These are phyloP conservation scores for Cephalotrichum gorgonifer DNA, from an alignment of 2,329 filamentous ascomycete species.

Conservation along the genomic window DNA sequence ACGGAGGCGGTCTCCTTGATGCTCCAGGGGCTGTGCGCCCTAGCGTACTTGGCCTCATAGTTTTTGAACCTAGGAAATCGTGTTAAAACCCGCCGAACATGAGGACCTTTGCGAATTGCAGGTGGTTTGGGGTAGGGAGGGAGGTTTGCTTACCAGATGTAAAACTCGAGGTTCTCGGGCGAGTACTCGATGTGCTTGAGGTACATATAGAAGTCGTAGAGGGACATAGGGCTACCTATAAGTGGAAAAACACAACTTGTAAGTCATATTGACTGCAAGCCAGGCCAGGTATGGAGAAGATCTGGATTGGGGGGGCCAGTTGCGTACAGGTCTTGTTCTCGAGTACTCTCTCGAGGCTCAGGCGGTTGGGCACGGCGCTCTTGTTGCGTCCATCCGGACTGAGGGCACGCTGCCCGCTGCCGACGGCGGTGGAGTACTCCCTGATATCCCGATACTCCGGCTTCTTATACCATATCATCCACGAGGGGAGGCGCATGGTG, in stretches of 20 bases:
- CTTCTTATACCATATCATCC: constrained; percentile 37
- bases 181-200: constrained; percentile 38
- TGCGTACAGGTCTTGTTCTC: constrained; percentile 35
- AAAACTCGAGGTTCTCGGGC: constrained; percentile 38
- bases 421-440: constrained; percentile 27
- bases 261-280: background rate
- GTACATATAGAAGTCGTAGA: constrained; percentile 41
- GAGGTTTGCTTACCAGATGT: constrained; percentile 27
- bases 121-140: no score
- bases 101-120: no score
- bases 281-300: background rate
- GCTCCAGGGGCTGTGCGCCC: constrained; percentile 9
- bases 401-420: constrained; percentile 21
- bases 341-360: constrained; percentile 33
- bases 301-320: no score
- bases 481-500: constrained; percentile 15
- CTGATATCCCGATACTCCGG: constrained; percentile 36
- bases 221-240: constrained; percentile 33
- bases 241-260: background rate
- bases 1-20: constrained; percentile 14
- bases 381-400: constrained; percentile 25
- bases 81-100: background rate
- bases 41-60: constrained; percentile 21
- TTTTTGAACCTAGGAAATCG: constrained; percentile 31
- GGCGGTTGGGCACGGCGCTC: constrained; percentile 24